These are phyloP conservation scores for Fusarium pseudograminearum DNA, from an alignment of 2,329 filamentous ascomycete genomes.

Conservation along the genomic window DNA sequence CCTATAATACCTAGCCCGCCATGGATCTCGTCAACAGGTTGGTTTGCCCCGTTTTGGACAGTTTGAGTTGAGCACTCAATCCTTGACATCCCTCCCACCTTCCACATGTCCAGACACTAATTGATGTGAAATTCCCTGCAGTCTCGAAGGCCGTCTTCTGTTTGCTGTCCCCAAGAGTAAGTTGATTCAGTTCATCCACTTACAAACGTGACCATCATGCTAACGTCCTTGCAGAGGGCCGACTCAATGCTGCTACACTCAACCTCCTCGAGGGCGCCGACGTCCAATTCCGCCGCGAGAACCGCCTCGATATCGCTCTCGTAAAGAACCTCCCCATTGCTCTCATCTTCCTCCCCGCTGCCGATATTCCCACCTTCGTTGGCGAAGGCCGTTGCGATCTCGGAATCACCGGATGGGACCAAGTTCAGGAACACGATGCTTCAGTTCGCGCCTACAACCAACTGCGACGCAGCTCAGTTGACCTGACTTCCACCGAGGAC, in stretches of 20 bases:
- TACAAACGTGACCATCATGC: slow-evolving; percentile 14
- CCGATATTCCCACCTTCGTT: slow-evolving; percentile 97
- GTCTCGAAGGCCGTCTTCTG: slow-evolving; percentile 90
- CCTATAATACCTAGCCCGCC: slow-evolving; percentile 21
- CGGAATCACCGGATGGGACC: slow-evolving; percentile 93
- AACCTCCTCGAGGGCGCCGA: slow-evolving; percentile 94
- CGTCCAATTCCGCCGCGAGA: slow-evolving; percentile 96
- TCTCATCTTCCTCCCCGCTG: slow-evolving; percentile 95
- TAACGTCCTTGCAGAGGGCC: slow-evolving; percentile 75
- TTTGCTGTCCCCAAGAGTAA: slow-evolving; percentile 99
- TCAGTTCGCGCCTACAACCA: slow-evolving; percentile 63
- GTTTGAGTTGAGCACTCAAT: background rate
- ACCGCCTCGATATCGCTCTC: slow-evolving; percentile 94
- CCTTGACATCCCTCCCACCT: slow-evolving; percentile 7
- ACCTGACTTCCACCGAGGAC: slow-evolving; percentile 50
- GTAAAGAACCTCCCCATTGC: slow-evolving; percentile 97
- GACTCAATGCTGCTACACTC: slow-evolving; percentile 86
- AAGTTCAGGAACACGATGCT: slow-evolving; percentile 90
- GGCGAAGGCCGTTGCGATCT: slow-evolving; percentile 93
- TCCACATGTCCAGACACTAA: slow-evolving; percentile 31
- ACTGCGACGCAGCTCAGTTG: slow-evolving; percentile 59
- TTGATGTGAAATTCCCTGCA: slow-evolving; percentile 53
- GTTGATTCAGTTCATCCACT: slow-evolving; percentile 57
- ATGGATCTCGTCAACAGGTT: slow-evolving; percentile 69
- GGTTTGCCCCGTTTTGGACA: slow-evolving; percentile 44